Evolutionary conservation across 1,284 basidiomycete species (phyloP), one percentile per base, ranked within the genome.

Genomic region (Fomitopsis betulina): DNA sequence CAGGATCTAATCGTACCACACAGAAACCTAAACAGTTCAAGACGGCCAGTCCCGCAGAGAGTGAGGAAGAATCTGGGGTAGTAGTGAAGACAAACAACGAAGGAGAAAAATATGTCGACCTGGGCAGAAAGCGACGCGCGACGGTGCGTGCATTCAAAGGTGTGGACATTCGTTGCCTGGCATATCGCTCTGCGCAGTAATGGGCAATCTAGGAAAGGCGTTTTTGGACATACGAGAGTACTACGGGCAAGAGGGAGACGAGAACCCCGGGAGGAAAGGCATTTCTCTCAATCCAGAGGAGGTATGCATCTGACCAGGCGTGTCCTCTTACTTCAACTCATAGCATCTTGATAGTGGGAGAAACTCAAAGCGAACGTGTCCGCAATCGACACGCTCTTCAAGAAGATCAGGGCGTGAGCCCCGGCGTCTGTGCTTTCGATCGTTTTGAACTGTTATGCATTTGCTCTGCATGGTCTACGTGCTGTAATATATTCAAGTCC

Each of bases 181-280:
- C 19, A 10, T 35, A 15, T n/a, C 21, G n/a, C n/a, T 12, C 15
- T 30, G 27, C 3, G 13, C 21, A 9, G 27, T 8, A 30, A 30
- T 30, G 27, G 8, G 8, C 27, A 8, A 30, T 17, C 32, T 53
- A 82, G 82, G 80, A 33, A 72, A 73, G n/a, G 65, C 78, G 1
- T 75, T 86, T 52, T 68, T 94, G 17, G 90, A 94, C 68, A 87
- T 95, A 56, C 83, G 93, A 55, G 92, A 94, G 72, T 93, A 79
- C 66, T 94, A 89, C 65, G 81, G 73, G 3, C 75, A 79, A 53
- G 81, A 82, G 1, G 78, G 81, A 5, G 80, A 86, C n/a, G 78
- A 84, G 61, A 91, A 89, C 62, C 92, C 92, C 0, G 89, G 91
- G 0, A 88, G 89, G 71, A 94, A 94, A 66, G 92, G 92, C 7